Evolutionary conservation across 768 basidiomycete genomes (phyloP), one percentile per base, ranked within the genome.

Genomic region (Russula ochroleuca): DNA sequence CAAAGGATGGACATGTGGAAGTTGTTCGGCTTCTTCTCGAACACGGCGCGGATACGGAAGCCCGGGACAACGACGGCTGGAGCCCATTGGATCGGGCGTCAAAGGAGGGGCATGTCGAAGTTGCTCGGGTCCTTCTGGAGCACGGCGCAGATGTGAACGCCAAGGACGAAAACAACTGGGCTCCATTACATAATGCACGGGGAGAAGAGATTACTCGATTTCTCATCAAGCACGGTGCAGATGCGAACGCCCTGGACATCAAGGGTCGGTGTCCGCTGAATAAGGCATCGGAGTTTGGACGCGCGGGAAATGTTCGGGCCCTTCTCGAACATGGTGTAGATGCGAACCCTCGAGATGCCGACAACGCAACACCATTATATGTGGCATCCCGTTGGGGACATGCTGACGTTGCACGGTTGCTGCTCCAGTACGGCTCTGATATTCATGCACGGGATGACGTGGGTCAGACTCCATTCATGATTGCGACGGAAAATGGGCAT

Each of bases 11-110:
- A 49, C 45, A 19, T 3, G 4, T 14, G 41, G 45, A 49, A 14
- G 4, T 49, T 14, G 53, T 25, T 13, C 61, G 28, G 19, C 15
- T 56, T 7, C 19, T 62, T 23, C 37, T 62, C n/a, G 51, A 60
- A 41, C 28, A 45, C 28, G 40, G 28, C 19, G 50, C 5, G 5
- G 50, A 53, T 19, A 21, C 19, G 28, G 13, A 60, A 8, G 25
- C 38, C 9, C 57, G 37, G 23, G 37, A 28, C 37, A n/a, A 4
- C 14, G 15, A 7, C 4, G 19, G 2, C 1, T 17, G 8, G 37
- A 55, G 14, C 1, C 38, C 53, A 8, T 28, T 55, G 35, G 38
- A 55, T 25, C 23, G n/a, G n/a, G 53, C 53, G 3, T 40, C 38
- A 13, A 1, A 2, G 9, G 37, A 13, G 37, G 37, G 37, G 13